These are phyloP conservation scores for Cardamine resedifolia DNA, from an alignment of 345 rosid species.

Conservation along the genomic window DNA sequence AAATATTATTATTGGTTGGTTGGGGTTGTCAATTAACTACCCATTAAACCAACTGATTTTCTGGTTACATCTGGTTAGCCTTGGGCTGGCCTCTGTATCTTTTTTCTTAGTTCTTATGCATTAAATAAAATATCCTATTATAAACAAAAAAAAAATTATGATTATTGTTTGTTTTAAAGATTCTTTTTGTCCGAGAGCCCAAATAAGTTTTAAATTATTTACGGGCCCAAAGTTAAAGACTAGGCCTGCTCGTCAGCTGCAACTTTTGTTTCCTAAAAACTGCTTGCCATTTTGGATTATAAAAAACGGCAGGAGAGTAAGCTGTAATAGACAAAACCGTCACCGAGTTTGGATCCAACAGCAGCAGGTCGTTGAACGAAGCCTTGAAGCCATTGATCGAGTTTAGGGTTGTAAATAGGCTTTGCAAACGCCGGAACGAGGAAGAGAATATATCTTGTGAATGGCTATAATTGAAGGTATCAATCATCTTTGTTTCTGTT, in stretches of 20 bases:
- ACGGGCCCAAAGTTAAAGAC: conserved; percentile 2
- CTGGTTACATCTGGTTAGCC: too few relatives aligned
- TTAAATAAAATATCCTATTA: too few relatives aligned
- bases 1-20: too few relatives aligned
- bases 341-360: not conserved
- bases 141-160: too few relatives aligned
- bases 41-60: too few relatives aligned
- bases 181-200: not conserved
- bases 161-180: too few relatives aligned
- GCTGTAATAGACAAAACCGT: not conserved
- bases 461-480: not conserved
- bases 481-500: not conserved
- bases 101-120: too few relatives aligned
- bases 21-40: too few relatives aligned
- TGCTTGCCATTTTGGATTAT: conserved; percentile 11
- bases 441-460: not conserved
- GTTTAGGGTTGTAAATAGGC: conserved; percentile 3
- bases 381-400: not conserved
- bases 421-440: not conserved
- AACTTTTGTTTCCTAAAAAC: not conserved
- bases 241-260: not conserved
- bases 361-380: not conserved
- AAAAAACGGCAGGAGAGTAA: conserved; percentile 11
- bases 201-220: too few relatives aligned
- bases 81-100: too few relatives aligned